Evolutionary conservation across 2,329 filamentous ascomycete species (phyloP).

Genomic region (Talaromyces sp.): DNA sequence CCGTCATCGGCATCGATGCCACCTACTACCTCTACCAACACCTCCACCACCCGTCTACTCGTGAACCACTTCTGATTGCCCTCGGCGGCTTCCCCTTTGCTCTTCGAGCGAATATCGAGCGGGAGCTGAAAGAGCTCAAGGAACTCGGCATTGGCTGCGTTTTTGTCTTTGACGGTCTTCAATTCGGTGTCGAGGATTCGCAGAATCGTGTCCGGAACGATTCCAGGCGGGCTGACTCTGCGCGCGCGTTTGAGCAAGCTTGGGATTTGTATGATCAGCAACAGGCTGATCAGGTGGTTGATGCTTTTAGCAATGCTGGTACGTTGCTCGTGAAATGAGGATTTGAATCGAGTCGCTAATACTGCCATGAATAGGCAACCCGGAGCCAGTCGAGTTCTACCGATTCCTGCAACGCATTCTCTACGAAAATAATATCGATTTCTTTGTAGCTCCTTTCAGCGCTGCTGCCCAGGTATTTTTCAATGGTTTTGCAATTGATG

Average conservation of each 20-base stretch:
- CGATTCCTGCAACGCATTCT: conserved; percentile 74
- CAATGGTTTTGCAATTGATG: not conserved
- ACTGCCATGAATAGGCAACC: conserved; percentile 56
- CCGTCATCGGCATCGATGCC: conserved; percentile 80
- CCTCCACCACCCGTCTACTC: conserved; percentile 65
- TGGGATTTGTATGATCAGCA: conserved; percentile 85
- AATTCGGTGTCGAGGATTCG: conserved; percentile 72
- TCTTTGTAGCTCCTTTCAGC: conserved; percentile 81
- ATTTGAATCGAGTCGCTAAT: not conserved
- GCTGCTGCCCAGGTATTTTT: conserved; percentile 74
- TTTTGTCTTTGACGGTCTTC: conserved; percentile 89
- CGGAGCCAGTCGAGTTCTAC: conserved; percentile 68
- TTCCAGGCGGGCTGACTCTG: conserved; percentile 60
- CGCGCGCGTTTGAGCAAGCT: conserved; percentile 69
- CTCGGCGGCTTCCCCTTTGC: conserved; percentile 83
- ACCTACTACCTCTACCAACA: conserved; percentile 81
- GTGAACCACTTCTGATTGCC: conserved; percentile 85
- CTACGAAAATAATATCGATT: conserved; percentile 65
- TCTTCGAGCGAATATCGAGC: conserved; percentile 70
- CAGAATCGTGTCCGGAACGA: conserved; percentile 57
- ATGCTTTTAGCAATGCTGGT: conserved; percentile 83
- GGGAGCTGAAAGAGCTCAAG: conserved; percentile 71
- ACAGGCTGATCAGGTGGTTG: conserved; percentile 74
- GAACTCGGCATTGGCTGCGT: conserved; percentile 69
- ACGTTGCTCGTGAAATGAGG: conserved; percentile 22